phyloP scores from a whole-genome alignment of 106 monocot species.

The Agapanthus africanus region DNA sequence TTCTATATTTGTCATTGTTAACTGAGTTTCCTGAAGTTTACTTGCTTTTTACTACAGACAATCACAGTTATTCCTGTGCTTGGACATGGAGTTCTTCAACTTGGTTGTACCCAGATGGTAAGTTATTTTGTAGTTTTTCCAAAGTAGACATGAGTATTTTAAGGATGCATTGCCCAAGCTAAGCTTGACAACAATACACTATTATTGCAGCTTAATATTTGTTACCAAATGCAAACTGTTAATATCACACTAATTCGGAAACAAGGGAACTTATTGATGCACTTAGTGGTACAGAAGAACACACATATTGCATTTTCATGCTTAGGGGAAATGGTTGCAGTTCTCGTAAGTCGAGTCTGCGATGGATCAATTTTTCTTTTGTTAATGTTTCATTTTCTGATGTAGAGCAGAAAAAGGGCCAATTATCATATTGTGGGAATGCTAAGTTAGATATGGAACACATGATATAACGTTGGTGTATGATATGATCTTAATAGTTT shows the following conservation, averaged over 20 bases:
- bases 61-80: slow-evolving; percentile 62
- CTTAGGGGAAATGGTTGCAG: background rate
- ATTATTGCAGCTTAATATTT: background rate
- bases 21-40: background rate
- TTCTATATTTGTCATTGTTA: background rate
- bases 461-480: no score
- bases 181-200: background rate
- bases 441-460: no score
- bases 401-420: no score
- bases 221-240: background rate
- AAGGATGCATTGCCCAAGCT: background rate
- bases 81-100: slow-evolving; percentile 71
- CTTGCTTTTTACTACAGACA: slow-evolving; percentile 36
- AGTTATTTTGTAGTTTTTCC: background rate
- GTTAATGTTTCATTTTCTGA: background rate
- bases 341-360: background rate
- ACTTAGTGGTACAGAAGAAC: background rate
- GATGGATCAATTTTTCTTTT: background rate
- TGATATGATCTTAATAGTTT: no score
- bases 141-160: background rate
- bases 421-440: no score
- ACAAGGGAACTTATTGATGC: background rate
- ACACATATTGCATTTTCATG: background rate
- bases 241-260: background rate
- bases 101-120: slow-evolving; percentile 76